A percentile compares a stretch with the other conserved stretches of the same genome.
Evolutionary conservation across 2,329 filamentous ascomycete species (phyloP).

Genomic region (Trichoderma sp.): DNA sequence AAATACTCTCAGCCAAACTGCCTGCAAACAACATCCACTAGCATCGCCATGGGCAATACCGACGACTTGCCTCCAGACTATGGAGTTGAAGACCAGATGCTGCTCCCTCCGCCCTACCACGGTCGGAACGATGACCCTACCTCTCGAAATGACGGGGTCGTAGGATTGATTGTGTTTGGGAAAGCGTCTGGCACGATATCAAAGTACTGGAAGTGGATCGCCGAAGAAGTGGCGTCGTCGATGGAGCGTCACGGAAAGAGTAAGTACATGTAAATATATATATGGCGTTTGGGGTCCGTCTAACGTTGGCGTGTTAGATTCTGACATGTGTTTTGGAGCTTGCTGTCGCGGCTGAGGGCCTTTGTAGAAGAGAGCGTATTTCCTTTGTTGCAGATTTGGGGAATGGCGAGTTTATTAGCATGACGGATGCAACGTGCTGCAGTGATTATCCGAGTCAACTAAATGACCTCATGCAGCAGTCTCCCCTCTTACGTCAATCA

Average conservation of each 20-base stretch:
- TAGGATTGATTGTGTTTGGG: background rate
- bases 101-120: constrained; percentile 12
- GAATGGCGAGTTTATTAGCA: background rate
- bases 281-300: background rate
- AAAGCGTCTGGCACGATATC: background rate
- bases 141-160: background rate
- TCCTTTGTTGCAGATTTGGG: background rate
- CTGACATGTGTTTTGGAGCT: constrained; percentile 14
- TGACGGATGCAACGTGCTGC: background rate
- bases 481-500: background rate
- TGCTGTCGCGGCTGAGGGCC: constrained; percentile 7
- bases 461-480: background rate
- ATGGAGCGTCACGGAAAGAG: background rate
- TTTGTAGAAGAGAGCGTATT: background rate
- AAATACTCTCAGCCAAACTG: background rate
- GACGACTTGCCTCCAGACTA: background rate
- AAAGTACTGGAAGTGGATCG: constrained; percentile 18
- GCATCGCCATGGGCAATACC: background rate
- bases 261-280: background rate
- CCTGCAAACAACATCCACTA: background rate
- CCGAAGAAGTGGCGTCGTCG: constrained; percentile 5
- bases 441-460: background rate
- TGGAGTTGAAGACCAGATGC: background rate
- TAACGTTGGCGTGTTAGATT: constrained; percentile 3
- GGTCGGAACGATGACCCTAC: background rate